Base-by-base conservation (phyloP, 2,329 filamentous ascomycete genomes). In the Neonectria punicea region DNA sequence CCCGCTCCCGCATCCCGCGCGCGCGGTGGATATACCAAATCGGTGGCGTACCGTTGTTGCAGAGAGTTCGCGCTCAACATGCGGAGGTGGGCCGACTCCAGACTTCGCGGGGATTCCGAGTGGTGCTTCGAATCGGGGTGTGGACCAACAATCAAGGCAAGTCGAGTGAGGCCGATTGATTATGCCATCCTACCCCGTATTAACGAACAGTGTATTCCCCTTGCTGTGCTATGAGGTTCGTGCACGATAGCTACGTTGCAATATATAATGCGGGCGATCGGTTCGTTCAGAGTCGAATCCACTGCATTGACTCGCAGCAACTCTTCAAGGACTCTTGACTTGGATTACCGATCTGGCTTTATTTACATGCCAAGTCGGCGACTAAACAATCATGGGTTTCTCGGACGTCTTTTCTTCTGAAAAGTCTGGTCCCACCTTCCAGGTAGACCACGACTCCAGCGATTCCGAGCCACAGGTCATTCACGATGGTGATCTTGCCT, bases 401-500 rank as follows among this genome's bases (percentile, higher is more conserved):
- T 34, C 49, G 11, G 10, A 20, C 11, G 49, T 51, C 30, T 51
- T 51, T 34, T 51, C 49, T 20, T 32, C 30, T 20, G 61, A 58
- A 25, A 61, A 64, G 57, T 36, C 46, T 14, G 36, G 30, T 10
- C 16, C 34, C 30, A 13, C 36, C 7, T 28, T 56, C 2, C 16
- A 50, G 1, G 16, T 43, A 0, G 60, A 69, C 25, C 28, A 51
- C 8, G 36, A 64, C 9, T 22, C 30, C 8, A 65, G 63, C 47
- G 63, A 66, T 30, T 62, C 58, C 1, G 68, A 67, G 10, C 59
- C 66, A 0, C 61, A 61, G 0, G 13, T 73, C 10, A 70, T 73
- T 2, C 71, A 54, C 32, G 71, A 73, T 58, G 71, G 71, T 6
- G 50, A 54, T 4, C 61, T 73, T 0, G 68, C 71, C 1, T 73